phyloP scores from a whole-genome alignment of 1,284 basidiomycete genomes.

The Ceratobasidium sp. region DNA sequence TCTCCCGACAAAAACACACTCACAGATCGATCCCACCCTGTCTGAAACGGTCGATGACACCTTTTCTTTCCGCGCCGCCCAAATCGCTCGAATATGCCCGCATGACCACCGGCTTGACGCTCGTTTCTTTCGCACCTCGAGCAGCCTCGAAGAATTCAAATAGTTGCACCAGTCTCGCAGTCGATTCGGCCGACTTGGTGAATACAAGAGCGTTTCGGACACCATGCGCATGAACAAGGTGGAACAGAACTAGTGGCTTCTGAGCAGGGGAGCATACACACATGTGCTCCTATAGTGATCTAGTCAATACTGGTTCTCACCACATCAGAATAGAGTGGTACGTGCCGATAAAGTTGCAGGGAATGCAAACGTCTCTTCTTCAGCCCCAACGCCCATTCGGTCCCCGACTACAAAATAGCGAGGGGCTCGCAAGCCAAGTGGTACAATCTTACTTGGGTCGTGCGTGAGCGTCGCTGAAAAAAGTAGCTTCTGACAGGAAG shows the following conservation, averaged over 20 bases:
- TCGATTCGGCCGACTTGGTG: conserved; percentile 94
- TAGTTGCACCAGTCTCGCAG: conserved; percentile 79
- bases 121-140: conserved; percentile 48
- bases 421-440: conserved; percentile 78
- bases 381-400: conserved; percentile 57
- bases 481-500: conserved; percentile 91
- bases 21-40: conserved; percentile 83
- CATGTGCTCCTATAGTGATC: conserved; percentile 78
- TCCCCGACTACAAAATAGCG: conserved; percentile 85
- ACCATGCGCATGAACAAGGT: conserved; percentile 72
- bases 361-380: conserved; percentile 79
- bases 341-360: conserved; percentile 75
- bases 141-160: conserved; percentile 82
- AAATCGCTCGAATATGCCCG: conserved; percentile 90
- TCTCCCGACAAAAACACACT: conserved; percentile 49
- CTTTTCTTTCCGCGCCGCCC: conserved; percentile 71
- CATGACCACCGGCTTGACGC: conserved; percentile 57
- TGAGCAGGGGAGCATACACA: conserved; percentile 76
- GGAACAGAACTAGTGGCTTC: conserved; percentile 90
- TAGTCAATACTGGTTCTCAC: background rate
- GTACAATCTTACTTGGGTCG: conserved; percentile 90
- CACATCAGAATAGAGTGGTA: conserved; percentile 15
- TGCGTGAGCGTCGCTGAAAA: conserved; percentile 96
- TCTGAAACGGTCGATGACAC: conserved; percentile 81
- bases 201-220: conserved; percentile 85